These are phyloP conservation scores for Chimonanthus salicifolius DNA, from an alignment of 164 flowering plant species.

Conservation along the genomic window DNA sequence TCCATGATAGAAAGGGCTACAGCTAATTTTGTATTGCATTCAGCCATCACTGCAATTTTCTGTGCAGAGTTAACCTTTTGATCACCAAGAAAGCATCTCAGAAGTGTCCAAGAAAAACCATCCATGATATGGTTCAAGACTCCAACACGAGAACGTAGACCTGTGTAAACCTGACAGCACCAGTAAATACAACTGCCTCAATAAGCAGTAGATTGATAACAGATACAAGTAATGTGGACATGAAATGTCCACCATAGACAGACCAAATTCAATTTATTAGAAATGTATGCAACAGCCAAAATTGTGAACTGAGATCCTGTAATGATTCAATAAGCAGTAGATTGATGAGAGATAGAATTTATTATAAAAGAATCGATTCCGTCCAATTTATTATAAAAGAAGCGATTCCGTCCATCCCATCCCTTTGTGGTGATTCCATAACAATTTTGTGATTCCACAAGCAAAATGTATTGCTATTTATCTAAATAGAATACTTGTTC, in stretches of 20 bases:
- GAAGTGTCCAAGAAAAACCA: constrained; percentile 71
- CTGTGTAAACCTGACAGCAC: constrained; percentile 57
- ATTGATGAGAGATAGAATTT: too few relatives aligned
- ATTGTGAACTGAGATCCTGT: too few relatives aligned
- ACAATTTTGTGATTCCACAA: too few relatives aligned
- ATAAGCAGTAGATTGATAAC: neutral
- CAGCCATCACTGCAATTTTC: constrained; percentile 72
- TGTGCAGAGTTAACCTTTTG: constrained; percentile 68
- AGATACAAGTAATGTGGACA: neutral
- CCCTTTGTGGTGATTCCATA: too few relatives aligned
- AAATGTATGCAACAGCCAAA: too few relatives aligned
- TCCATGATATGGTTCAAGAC: constrained; percentile 39
- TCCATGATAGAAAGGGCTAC: constrained; percentile 92
- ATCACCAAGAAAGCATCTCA: constrained; percentile 77
- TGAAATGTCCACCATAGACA: neutral
- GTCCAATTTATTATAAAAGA: too few relatives aligned
- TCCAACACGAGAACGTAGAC: constrained; percentile 79
- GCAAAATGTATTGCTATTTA: too few relatives aligned
- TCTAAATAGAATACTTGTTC: neutral
- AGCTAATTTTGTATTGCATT: constrained; percentile 90
- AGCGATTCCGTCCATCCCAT: too few relatives aligned
- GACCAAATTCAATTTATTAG: too few relatives aligned
- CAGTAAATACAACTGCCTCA: neutral
- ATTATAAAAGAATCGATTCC: too few relatives aligned
- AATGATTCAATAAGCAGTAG: too few relatives aligned